Percentiles rank a stretch among this genome's conserved stretches.
Conservation (phyloP, 2,329 filamentous ascomycete genomes). For the Diplodia mutila region DNA sequence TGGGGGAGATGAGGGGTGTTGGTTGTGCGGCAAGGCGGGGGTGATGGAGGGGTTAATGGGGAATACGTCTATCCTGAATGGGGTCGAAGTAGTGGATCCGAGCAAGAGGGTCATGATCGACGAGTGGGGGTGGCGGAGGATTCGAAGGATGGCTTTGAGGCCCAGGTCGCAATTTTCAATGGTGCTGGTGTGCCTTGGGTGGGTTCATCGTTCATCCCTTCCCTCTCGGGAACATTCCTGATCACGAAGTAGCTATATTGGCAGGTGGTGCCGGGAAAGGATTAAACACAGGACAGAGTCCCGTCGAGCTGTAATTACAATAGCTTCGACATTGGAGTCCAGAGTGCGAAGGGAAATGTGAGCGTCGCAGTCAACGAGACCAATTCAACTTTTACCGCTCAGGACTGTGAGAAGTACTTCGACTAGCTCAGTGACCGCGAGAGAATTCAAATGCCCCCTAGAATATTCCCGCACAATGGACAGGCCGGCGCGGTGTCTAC, state of each 20-base stretch:
- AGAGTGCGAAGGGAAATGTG: neutral
- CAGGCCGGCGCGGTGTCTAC: too few relatives aligned
- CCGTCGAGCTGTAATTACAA: neutral
- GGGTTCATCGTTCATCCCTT: too few relatives aligned
- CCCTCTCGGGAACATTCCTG: neutral
- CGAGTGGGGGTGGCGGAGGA: constrained; percentile 29
- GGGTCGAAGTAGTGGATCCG: constrained; percentile 7
- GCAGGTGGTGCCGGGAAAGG: constrained; percentile 1
- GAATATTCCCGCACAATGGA: too few relatives aligned
- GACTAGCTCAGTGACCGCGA: too few relatives aligned
- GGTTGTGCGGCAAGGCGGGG: constrained; percentile 28
- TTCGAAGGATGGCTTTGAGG: constrained; percentile 25
- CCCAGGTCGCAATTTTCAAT: constrained; percentile 28
- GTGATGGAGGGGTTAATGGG: constrained; percentile 22
- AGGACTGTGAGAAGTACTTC: too few relatives aligned
- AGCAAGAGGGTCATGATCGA: constrained; percentile 29
- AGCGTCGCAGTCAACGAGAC: neutral
- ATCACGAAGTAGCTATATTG: neutral
- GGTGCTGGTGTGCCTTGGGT: constrained; percentile 28
- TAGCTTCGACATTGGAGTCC: neutral
- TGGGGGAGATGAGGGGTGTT: too few relatives aligned
- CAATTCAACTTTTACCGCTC: too few relatives aligned
- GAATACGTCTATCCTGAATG: constrained; percentile 19
- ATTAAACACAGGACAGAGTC: neutral
- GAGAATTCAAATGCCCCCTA: too few relatives aligned